These are phyloP conservation scores for Venturia carpophila DNA, from an alignment of 2,329 filamentous ascomycete species.

Conservation along the genomic window DNA sequence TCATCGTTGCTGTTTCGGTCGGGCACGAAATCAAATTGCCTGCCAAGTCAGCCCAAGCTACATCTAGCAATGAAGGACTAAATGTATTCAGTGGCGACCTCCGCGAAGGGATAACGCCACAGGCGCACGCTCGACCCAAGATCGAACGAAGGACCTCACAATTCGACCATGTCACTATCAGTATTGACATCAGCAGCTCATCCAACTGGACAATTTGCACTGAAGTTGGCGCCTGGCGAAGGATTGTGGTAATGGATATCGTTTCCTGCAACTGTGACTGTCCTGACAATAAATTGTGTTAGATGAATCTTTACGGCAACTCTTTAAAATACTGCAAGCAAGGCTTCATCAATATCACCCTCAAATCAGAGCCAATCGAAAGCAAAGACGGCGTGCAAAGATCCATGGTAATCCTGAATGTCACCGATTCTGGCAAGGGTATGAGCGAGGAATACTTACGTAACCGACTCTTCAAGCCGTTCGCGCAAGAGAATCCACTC, in stretches of 20 bases:
- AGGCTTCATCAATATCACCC: conserved; percentile 43
- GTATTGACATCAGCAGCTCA: conserved; percentile 31
- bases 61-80: neutral
- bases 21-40: conserved; percentile 8
- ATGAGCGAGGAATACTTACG: conserved; percentile 20
- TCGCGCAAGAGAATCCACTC: conserved; percentile 21
- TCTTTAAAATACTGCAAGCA: conserved; percentile 53
- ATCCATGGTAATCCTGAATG: conserved; percentile 17
- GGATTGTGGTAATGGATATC: conserved; percentile 33
- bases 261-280: too few relatives aligned
- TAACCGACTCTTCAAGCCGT: conserved; percentile 19
- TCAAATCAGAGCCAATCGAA: neutral
- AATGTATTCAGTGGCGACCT: too few relatives aligned
- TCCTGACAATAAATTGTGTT: conserved; percentile 20
- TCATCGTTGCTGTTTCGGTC: conserved; percentile 10
- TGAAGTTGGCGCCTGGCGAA: conserved; percentile 33
- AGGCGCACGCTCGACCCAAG: neutral
- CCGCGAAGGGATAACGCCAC: neutral
- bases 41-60: neutral
- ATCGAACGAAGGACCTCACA: neutral
- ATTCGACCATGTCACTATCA: conserved; percentile 21
- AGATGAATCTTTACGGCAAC: conserved; percentile 58
- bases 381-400: neutral
- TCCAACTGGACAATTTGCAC: conserved; percentile 32
- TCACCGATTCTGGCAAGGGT: conserved; percentile 21